Percentiles rank a stretch among this genome's conserved stretches.
Evolutionary conservation across 202 grass and related monocot genomes (phyloP).

Genomic region (Zizania palustris): DNA sequence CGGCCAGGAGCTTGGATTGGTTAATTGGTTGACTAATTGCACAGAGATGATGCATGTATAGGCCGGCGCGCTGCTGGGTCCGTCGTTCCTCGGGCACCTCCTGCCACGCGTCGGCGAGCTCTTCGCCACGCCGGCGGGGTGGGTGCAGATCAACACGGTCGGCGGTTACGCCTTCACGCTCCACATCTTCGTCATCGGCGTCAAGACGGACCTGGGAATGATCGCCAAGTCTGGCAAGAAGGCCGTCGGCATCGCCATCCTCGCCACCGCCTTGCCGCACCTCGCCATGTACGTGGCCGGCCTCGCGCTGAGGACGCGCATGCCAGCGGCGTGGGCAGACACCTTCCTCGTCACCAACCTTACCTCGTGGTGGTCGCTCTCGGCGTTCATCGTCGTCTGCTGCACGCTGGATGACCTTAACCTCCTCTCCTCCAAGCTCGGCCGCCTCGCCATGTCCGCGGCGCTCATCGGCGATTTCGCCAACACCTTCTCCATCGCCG

Average conservation of each 20-base stretch:
- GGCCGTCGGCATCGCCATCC: conserved; percentile 58
- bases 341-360: conserved; percentile 47
- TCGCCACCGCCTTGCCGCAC: conserved; percentile 50
- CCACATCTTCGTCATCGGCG: conserved; percentile 71
- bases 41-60: conserved; percentile 28
- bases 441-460: conserved; percentile 82
- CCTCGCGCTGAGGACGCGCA: background rate
- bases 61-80: conserved; percentile 70
- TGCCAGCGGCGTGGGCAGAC: conserved; percentile 36
- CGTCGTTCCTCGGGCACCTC: conserved; percentile 56
- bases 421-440: conserved; percentile 83
- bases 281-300: conserved; percentile 31
- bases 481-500: conserved; percentile 53
- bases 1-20: background rate
- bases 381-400: conserved; percentile 73
- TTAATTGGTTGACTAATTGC: conserved; percentile 14
- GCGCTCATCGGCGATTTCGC: conserved; percentile 70
- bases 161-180: conserved; percentile 62
- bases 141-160: conserved; percentile 71
- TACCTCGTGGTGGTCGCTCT: conserved; percentile 64
- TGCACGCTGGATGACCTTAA: conserved; percentile 71
- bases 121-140: conserved; percentile 58
- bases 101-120: conserved; percentile 31
- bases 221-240: conserved; percentile 76
- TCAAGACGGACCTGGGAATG: conserved; percentile 86